Evolutionary conservation across 345 rosid genomes (phyloP), one percentile per base, ranked within the genome.

Genomic region (Ricinus communis): DNA sequence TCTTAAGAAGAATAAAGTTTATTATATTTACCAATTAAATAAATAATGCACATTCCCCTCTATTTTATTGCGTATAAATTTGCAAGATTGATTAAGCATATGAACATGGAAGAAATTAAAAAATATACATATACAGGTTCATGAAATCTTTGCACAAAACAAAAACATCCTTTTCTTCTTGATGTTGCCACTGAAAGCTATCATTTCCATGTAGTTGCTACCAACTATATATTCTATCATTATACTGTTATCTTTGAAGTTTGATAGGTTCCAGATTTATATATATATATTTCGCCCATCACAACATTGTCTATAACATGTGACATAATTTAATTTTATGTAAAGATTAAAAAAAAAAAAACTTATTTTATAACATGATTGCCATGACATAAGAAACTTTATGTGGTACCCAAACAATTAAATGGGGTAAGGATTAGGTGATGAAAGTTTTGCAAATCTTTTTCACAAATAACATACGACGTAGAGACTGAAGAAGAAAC

Each of bases 341-440:
- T 15, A 45, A 57, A n/a, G n/a, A 56, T 9, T 28, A 4, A 12
- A 8, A 15, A 1, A n/a, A 19, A 28, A 4, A n/a, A n/a, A n/a
- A n/a, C n/a, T 18, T 31, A 36, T 43, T 65, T 14, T 33, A 45
- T 18, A 43, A 53, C 21, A 43, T 24, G 53, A 68, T 50, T 71
- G 49, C 74, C n/a, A 59, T 84, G 85, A 79, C 83, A 74, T 76
- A 65, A 65, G 81, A 78, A 78, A 71, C 73, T 76, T 76, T 68
- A 27, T 57, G 65, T 16, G 31, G 61, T 46, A 53, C 62, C 72
- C 52, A 67, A 63, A 60, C 22, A 70, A 36, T 58, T 71, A n/a
- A n/a, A n/a, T n/a, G 70, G 73, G 69, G 49, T 28, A 38, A 28
- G 77, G 84, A 69, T 81, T 84, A 74, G 87, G 83, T 84, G 57